A percentile compares a stretch with the other conserved stretches of the same genome.
phyloP scores from a whole-genome alignment of 2,329 filamentous ascomycete species.

The Alternaria brassicicola region DNA sequence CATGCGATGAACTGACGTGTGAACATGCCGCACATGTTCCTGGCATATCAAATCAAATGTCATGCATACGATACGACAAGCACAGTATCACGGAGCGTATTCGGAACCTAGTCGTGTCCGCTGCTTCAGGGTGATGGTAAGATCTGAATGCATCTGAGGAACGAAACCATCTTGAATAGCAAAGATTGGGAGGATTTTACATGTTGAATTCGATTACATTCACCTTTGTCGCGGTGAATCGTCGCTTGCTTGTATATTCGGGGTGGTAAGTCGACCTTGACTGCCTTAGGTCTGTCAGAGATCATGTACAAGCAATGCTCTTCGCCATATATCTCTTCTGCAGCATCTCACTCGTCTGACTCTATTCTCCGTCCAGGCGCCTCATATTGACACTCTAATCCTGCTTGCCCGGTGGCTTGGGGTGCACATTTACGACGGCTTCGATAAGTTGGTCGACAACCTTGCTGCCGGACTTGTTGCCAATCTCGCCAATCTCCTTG shows the following conservation, averaged over 20 bases:
- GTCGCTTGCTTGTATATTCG: constrained; percentile 19
- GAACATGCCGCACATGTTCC: neutral
- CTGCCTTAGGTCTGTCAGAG: neutral
- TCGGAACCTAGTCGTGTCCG: neutral
- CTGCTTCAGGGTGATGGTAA: neutral
- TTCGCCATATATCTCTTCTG: neutral
- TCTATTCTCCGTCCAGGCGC: neutral
- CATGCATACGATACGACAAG: neutral
- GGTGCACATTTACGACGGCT: constrained; percentile 84
- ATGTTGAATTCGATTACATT: neutral
- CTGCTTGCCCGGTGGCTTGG: constrained; percentile 63
- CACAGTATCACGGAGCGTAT: neutral
- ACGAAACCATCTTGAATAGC: neutral
- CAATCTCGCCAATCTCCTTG: constrained; percentile 78
- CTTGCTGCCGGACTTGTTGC: constrained; percentile 76
- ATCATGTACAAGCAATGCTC: constrained; percentile 15
- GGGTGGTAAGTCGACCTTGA: constrained; percentile 6
- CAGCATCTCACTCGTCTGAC: neutral
- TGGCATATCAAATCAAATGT: neutral
- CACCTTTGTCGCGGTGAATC: neutral
- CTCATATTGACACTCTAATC: constrained; percentile 2
- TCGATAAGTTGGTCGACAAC: constrained; percentile 83
- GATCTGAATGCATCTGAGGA: neutral
- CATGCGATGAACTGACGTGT: neutral
- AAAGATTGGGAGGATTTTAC: neutral